Conservation (phyloP, 371 early-diverging fungal species). For the Actinomortierella ambigua region DNA sequence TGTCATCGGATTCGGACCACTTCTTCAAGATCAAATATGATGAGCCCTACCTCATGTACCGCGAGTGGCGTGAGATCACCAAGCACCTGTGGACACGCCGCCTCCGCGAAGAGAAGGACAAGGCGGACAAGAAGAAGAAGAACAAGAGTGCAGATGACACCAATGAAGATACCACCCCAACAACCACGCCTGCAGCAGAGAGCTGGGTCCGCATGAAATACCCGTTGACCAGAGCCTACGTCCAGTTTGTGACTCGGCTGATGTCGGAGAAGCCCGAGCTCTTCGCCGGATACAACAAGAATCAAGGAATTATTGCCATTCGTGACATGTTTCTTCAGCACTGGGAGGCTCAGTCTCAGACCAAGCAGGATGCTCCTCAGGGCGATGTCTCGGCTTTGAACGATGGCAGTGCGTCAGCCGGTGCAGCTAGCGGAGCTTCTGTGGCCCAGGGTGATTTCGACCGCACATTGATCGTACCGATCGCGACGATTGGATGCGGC, state of each 20-base stretch:
- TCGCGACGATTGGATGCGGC: constrained; percentile 77
- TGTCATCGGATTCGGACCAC: constrained; percentile 36
- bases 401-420: constrained; percentile 1
- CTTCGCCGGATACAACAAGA: constrained; percentile 66
- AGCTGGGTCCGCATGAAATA: constrained; percentile 52
- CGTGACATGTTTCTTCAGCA: constrained; percentile 73
- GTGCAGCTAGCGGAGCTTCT: not conserved
- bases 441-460: constrained; percentile 19
- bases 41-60: constrained; percentile 89
- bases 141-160: not conserved
- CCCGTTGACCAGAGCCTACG: constrained; percentile 69
- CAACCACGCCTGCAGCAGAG: constrained; percentile 10
- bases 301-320: constrained; percentile 80
- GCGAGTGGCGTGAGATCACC: constrained; percentile 96
- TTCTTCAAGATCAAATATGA: constrained; percentile 96
- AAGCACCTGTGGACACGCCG: constrained; percentile 50
- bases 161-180: not conserved
- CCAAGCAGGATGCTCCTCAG: constrained; percentile 8
- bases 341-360: constrained; percentile 35
- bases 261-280: constrained; percentile 67
- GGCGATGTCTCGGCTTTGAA: not conserved
- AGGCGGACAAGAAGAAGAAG: constrained; percentile 7
- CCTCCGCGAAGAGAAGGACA: constrained; percentile 8
- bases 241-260: constrained; percentile 75
- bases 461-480: constrained; percentile 70